A percentile compares a stretch with the other conserved stretches of the same genome.
Conservation (phyloP, 2,329 filamentous ascomycete genomes). For the Paecilomyces dactylethromorphus region DNA sequence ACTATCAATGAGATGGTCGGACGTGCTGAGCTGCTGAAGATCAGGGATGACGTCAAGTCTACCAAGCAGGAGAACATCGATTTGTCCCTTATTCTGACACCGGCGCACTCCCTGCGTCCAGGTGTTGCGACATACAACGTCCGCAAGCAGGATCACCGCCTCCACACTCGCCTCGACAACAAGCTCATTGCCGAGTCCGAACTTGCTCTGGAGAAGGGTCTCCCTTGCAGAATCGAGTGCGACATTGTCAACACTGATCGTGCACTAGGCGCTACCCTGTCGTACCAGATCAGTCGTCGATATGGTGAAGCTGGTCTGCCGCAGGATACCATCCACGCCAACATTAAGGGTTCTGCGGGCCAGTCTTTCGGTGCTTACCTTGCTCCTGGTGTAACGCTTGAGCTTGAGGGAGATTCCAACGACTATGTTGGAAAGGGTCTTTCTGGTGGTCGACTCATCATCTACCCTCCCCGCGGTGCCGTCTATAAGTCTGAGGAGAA, state of each 20-base stretch:
- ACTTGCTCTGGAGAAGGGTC: constrained; percentile 85
- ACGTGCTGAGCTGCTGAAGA: constrained; percentile 76
- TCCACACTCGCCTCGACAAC: constrained; percentile 90
- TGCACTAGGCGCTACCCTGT: constrained; percentile 85
- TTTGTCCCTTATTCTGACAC: constrained; percentile 83
- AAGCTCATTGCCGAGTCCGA: constrained; percentile 96
- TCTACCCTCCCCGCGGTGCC: constrained; percentile 84
- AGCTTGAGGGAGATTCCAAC: constrained; percentile 92
- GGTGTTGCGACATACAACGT: constrained; percentile 97
- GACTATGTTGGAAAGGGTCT: constrained; percentile 96
- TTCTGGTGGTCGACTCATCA: constrained; percentile 84
- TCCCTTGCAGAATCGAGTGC: constrained; percentile 88
- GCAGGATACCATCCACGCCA: constrained; percentile 89
- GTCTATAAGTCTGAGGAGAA: constrained; percentile 97
- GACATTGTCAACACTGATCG: constrained; percentile 96
- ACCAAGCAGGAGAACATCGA: constrained; percentile 91
- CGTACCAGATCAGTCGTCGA: constrained; percentile 89
- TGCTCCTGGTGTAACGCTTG: constrained; percentile 85
- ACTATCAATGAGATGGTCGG: constrained; percentile 98
- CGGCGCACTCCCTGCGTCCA: constrained; percentile 89
- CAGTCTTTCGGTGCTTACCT: constrained; percentile 95
- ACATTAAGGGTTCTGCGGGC: constrained; percentile 92
- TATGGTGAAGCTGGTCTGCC: constrained; percentile 86
- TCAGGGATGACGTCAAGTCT: constrained; percentile 81
- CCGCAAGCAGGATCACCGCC: constrained; percentile 91